phyloP scores from a whole-genome alignment of 176 grass and related monocot genomes.

The Stipa capillata region DNA sequence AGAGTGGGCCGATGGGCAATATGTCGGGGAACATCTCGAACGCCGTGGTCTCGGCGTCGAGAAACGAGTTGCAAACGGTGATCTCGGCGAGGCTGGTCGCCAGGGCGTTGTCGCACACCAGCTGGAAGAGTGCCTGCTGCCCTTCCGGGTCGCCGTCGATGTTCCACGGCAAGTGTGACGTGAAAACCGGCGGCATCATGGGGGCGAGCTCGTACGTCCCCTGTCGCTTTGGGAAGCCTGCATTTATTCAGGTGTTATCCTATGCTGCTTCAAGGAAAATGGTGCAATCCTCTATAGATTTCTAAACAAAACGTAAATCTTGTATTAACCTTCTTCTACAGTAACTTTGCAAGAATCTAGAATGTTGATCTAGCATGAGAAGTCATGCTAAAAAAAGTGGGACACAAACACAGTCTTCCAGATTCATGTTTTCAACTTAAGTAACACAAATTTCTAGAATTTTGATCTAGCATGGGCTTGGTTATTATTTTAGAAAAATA shows the following conservation, averaged over 20 bases:
- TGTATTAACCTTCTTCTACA: no score
- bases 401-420: no score
- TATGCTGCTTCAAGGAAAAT: no score
- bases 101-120: neutral
- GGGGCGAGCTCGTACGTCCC: conserved; percentile 3
- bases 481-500: no score
- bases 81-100: conserved; percentile 4
- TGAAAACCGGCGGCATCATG: conserved; percentile 24
- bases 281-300: no score
- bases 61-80: conserved; percentile 47
- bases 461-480: no score
- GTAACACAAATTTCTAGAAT: no score
- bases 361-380: no score
- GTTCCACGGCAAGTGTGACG: conserved; percentile 24
- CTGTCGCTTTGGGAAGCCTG: conserved; percentile 21
- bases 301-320: no score
- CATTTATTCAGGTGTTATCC: neutral
- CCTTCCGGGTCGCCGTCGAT: neutral
- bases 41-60: conserved; percentile 23
- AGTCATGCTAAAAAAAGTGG: no score
- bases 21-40: conserved; percentile 19
- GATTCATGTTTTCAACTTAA: no score
- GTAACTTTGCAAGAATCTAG: no score
- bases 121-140: conserved; percentile 20
- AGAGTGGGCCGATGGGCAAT: conserved; percentile 44